A percentile compares a stretch with the other conserved stretches of the same genome.
These are phyloP conservation scores for Echeveria elegans DNA, from an alignment of 164 flowering plant genomes.

Conservation along the genomic window DNA sequence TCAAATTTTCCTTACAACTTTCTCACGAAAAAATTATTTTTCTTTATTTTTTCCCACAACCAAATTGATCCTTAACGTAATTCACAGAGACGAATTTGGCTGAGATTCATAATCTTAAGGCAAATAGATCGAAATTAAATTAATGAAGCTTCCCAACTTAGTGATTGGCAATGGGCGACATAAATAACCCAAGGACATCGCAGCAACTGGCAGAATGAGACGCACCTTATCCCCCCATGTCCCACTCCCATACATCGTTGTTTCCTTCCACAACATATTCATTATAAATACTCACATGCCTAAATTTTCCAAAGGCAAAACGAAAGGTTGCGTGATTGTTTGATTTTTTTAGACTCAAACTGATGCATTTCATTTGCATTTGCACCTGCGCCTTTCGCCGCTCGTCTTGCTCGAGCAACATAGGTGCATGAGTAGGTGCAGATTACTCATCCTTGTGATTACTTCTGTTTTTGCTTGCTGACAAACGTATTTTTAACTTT, in stretches of 20 bases:
- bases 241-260: no score
- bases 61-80: no score
- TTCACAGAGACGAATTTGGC: no score
- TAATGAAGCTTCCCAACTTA: background rate
- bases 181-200: background rate
- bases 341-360: background rate
- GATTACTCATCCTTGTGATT: background rate
- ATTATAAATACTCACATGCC: background rate
- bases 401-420: background rate
- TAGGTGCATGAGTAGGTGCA: background rate
- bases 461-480: no score
- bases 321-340: background rate
- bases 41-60: no score
- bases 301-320: background rate
- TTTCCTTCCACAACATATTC: background rate
- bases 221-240: background rate
- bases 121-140: no score
- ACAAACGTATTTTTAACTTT: no score
- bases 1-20: no score
- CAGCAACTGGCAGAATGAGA: background rate
- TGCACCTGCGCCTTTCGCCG: constrained; percentile 2
- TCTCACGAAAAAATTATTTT: no score
- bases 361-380: constrained; percentile 1
- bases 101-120: no score
- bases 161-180: background rate